phyloP scores from a whole-genome alignment of 2,329 filamentous ascomycete genomes.

The Cladophialophora chaetospira region DNA sequence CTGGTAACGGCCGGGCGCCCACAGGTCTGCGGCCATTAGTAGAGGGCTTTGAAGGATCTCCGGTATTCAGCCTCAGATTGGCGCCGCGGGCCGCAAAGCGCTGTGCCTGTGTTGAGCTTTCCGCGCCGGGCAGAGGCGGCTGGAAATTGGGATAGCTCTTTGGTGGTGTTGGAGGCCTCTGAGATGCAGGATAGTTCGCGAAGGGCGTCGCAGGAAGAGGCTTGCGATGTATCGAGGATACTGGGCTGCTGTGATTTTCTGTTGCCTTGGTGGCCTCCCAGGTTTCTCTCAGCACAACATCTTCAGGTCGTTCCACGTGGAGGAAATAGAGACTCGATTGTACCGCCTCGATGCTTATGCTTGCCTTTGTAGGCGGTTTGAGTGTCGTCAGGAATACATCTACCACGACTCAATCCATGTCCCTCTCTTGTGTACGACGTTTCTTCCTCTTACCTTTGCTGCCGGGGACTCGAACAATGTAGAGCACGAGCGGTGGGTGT shows the following conservation, averaged over 20 bases:
- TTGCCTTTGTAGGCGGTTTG: slow-evolving; percentile 78
- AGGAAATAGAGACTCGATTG: slow-evolving; percentile 87
- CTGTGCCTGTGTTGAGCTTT: slow-evolving; percentile 23
- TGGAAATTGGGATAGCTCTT: slow-evolving; percentile 32
- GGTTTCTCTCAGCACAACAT: slow-evolving; percentile 48
- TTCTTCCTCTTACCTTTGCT: slow-evolving; percentile 66
- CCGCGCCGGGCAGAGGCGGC: slow-evolving; percentile 9
- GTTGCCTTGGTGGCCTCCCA: slow-evolving; percentile 39
- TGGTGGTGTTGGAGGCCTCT: slow-evolving; percentile 25
- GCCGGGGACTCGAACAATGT: slow-evolving; percentile 90
- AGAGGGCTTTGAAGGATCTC: not conserved
- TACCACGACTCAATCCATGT: slow-evolving; percentile 41
- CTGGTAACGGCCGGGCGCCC: slow-evolving; percentile 24
- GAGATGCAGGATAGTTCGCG: slow-evolving; percentile 29
- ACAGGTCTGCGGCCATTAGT: slow-evolving; percentile 23
- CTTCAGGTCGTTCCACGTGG: slow-evolving; percentile 70
- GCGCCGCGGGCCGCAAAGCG: slow-evolving; percentile 25
- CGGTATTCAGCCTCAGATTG: slow-evolving; percentile 22
- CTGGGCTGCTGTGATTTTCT: slow-evolving; percentile 10
- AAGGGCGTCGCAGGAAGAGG: slow-evolving; percentile 30
- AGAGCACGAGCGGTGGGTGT: slow-evolving; percentile 75
- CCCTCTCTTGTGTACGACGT: slow-evolving; percentile 19
- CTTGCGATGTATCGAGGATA: slow-evolving; percentile 31
- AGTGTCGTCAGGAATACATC: slow-evolving; percentile 91
- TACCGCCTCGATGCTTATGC: slow-evolving; percentile 84